Conservation (phyloP, 768 basidiomycete species). For the Saitozyma sp. region DNA sequence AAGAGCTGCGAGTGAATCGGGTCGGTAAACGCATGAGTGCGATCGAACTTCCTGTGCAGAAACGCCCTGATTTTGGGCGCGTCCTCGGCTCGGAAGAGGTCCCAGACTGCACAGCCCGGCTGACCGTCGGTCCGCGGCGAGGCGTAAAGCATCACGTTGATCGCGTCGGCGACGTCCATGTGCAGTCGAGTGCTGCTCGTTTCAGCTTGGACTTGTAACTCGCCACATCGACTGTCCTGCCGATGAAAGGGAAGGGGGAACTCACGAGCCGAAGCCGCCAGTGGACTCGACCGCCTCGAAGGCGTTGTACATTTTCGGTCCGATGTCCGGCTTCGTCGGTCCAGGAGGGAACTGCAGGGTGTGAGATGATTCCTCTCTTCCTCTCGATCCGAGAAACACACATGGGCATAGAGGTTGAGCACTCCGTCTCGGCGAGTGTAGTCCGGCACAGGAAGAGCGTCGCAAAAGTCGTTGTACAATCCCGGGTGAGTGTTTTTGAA, state of each 20-base stretch:
- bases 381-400: slow-evolving; percentile 43
- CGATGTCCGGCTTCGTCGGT: slow-evolving; percentile 54
- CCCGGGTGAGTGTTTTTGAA: slow-evolving; percentile 81
- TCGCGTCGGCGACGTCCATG: slow-evolving; percentile 89
- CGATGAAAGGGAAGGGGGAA: neutral
- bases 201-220: neutral
- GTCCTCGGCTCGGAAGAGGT: slow-evolving; percentile 80
- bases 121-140: slow-evolving; percentile 60
- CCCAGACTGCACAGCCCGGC: slow-evolving; percentile 83
- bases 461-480: slow-evolving; percentile 79
- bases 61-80: slow-evolving; percentile 74
- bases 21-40: slow-evolving; percentile 56
- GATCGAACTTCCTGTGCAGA: slow-evolving; percentile 63
- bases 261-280: slow-evolving; percentile 70
- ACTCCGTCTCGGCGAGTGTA: slow-evolving; percentile 89
- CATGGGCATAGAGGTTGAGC: slow-evolving; percentile 84
- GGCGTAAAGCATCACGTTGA: slow-evolving; percentile 86
- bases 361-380: neutral
- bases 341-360: slow-evolving; percentile 24
- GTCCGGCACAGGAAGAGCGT: slow-evolving; percentile 80
- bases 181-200: slow-evolving; percentile 67
- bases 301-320: slow-evolving; percentile 93
- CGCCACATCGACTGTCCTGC: no score
- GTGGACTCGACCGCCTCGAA: slow-evolving; percentile 64
- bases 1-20: slow-evolving; percentile 89